Base-by-base conservation (phyloP, 345 rosid genomes). In the Viola odorata region DNA sequence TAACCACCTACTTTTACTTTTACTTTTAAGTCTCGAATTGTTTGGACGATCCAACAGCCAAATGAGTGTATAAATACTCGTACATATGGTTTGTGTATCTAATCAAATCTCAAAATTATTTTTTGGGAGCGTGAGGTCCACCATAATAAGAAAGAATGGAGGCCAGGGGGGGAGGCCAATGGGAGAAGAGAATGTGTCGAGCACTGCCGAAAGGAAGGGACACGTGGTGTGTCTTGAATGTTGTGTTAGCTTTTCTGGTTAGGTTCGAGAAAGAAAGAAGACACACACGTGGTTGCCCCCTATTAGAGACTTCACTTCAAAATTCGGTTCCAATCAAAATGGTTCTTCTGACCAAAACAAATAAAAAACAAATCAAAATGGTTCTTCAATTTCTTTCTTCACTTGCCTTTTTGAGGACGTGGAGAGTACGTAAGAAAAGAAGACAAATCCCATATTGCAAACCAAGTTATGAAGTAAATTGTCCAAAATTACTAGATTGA, bases 171-270 rank as follows among this genome's bases (percentile, higher is more conserved):
- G 17, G 16, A 7, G 5, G 1, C 78, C 75, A 69, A 70, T 66
- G 4, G 4, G 55, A 38, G 36, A 9, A 55, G 2, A 52, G 16
- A 41, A 55, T 39, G 72, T 70, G 75, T 70, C 9, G 12, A 44
- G 73, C 66, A 64, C 69, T 73, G 70, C 68, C 65, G 62, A 62
- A 66, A 75, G 66, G 53, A 7, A 5, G 50, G 59, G 40, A 68
- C 73, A 74, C 73, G 73, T 47, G 7, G 37, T 40, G 42, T 7
- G 50, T 37, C 5, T 51, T 41, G 39, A 42, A 8, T 51, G 58
- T 36, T 6, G 45, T 11, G 50, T 52, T 53, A 51, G 53, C 10
- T 32, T 66, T 14, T n/a, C 13, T 53, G 45, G 62, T 57, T 44
- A 65, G 70, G 69, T 69, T 74, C 78, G 55, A 74, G 71, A 74